These are phyloP conservation scores for Metschnikowia gruessii DNA, from an alignment of 805 yeast genomes.

Conservation along the genomic window DNA sequence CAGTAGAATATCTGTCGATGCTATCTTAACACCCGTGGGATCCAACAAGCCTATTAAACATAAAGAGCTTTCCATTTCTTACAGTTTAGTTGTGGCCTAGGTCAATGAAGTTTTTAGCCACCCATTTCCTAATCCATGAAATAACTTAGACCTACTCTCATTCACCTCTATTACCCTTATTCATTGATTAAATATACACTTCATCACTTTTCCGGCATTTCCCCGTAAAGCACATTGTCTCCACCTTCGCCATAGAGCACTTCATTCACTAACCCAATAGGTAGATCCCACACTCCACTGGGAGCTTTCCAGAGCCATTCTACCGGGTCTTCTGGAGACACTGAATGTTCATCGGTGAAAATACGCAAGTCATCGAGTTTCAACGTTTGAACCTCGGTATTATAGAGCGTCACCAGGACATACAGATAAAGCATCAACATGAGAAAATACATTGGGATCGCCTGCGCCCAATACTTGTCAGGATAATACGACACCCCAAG, in stretches of 20 bases:
- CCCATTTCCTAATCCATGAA: too few relatives aligned
- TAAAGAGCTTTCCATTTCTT: too few relatives aligned
- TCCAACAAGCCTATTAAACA: too few relatives aligned
- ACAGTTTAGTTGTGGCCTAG: too few relatives aligned
- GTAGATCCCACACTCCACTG: constrained; percentile 85
- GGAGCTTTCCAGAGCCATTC: constrained; percentile 56
- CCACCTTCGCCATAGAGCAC: constrained; percentile 46
- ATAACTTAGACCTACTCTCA: too few relatives aligned
- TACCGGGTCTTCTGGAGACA: constrained; percentile 24
- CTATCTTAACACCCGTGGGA: too few relatives aligned
- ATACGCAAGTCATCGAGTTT: constrained; percentile 57
- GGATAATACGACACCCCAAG: constrained; percentile 73
- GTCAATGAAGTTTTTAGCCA: too few relatives aligned
- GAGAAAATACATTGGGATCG: constrained; percentile 67
- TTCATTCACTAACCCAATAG: constrained; percentile 65
- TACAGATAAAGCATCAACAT: constrained; percentile 72
- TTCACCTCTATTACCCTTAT: too few relatives aligned
- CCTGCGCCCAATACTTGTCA: constrained; percentile 87
- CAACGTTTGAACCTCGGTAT: constrained; percentile 70
- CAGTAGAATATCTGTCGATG: too few relatives aligned
- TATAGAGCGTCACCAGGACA: constrained; percentile 65
- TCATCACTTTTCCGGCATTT: background rate
- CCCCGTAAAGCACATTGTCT: constrained; percentile 3
- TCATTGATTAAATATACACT: too few relatives aligned
- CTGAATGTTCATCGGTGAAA: constrained; percentile 65